A percentile compares a stretch with the other conserved stretches of the same genome.
Evolutionary conservation across 2,329 filamentous ascomycete species (phyloP).

Genomic region (Chaetomiaceae sp.): DNA sequence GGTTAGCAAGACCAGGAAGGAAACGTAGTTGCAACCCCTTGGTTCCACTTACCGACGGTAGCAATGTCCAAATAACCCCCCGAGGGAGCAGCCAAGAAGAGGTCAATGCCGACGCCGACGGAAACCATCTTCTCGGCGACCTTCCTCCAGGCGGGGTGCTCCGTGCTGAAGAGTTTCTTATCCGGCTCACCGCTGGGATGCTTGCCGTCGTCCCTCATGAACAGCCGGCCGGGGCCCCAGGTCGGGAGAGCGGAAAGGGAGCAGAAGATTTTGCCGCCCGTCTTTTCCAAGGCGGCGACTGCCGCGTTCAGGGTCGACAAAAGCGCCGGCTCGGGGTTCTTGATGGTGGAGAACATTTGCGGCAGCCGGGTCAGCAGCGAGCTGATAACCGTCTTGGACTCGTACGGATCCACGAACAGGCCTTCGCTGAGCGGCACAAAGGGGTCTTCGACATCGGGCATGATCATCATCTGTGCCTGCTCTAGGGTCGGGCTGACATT

Average conservation of each 20-base stretch:
- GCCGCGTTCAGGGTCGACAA: conserved; percentile 80
- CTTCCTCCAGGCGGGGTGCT: conserved; percentile 85
- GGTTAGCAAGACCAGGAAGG: background rate
- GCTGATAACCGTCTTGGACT: conserved; percentile 81
- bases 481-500: conserved; percentile 78
- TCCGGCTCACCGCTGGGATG: conserved; percentile 82
- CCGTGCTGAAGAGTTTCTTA: conserved; percentile 85
- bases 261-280: conserved; percentile 89
- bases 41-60: conserved; percentile 65
- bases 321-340: conserved; percentile 86
- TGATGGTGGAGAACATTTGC: conserved; percentile 78
- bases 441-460: conserved; percentile 95
- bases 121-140: conserved; percentile 83
- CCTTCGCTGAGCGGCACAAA: conserved; percentile 90
- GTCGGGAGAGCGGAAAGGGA: conserved; percentile 84
- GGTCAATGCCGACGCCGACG: conserved; percentile 81
- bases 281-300: conserved; percentile 75
- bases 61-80: conserved; percentile 91
- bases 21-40: background rate
- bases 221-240: conserved; percentile 81
- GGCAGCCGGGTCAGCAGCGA: conserved; percentile 82
- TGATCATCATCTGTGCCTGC: conserved; percentile 95
- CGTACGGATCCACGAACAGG: conserved; percentile 89
- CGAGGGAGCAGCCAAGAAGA: conserved; percentile 88
- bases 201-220: conserved; percentile 84